phyloP scores from a whole-genome alignment of 148 eudicot species.

The Spergularia marina region DNA sequence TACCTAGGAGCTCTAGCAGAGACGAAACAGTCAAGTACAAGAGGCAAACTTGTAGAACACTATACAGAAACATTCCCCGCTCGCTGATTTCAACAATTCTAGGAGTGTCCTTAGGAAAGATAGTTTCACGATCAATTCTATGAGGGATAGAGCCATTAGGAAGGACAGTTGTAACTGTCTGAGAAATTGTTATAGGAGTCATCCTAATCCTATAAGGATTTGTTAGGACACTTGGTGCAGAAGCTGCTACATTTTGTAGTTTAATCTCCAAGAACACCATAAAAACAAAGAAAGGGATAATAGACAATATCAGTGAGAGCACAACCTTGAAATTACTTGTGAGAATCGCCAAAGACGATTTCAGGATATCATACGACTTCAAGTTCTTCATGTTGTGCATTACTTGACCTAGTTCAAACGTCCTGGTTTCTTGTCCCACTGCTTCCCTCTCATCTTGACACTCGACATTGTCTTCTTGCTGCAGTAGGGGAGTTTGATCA shows the following conservation, averaged over 20 bases:
- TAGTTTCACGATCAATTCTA: no score
- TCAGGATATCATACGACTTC: slow-evolving; percentile 14
- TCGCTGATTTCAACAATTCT: no score
- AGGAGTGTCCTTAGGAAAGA: no score
- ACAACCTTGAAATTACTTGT: slow-evolving; percentile 9
- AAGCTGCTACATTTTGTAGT: slow-evolving; percentile 3
- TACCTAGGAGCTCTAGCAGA: slow-evolving; percentile 4
- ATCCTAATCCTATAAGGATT: neutral
- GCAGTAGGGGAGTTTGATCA: neutral
- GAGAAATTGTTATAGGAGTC: no score
- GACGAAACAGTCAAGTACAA: neutral
- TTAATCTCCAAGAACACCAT: slow-evolving; percentile 15
- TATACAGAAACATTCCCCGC: neutral
- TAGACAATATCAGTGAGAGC: slow-evolving; percentile 1
- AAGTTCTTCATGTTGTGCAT: neutral
- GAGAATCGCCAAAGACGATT: neutral
- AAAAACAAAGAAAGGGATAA: slow-evolving; percentile 12
- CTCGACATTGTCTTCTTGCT: neutral
- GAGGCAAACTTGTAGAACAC: neutral
- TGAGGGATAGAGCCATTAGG: neutral
- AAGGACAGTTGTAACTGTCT: no score
- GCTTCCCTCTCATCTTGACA: neutral
- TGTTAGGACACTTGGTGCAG: neutral
- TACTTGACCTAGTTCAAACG: neutral
- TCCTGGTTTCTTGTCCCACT: neutral